Base-by-base conservation (phyloP, 1,284 basidiomycete genomes). In the Naganishia sp. region DNA sequence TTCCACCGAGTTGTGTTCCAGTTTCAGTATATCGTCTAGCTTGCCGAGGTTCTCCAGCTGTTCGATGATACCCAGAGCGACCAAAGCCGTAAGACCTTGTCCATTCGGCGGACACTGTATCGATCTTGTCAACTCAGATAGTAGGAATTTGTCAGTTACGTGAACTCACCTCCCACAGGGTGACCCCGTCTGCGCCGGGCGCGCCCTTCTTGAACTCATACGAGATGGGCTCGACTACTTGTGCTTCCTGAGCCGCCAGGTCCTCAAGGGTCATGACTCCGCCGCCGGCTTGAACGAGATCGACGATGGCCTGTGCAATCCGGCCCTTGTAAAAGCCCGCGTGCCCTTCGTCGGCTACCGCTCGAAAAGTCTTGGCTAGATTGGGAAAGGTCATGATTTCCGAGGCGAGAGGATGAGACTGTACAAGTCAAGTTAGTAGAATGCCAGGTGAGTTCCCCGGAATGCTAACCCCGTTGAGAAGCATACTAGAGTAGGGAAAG, bases 11-110 rank as follows among this genome's bases (percentile, higher is more conserved):
- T 95, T 96, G 79, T 95, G 92, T 67, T 91, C 87, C 80, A 94
- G 83, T 69, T 90, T 85, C 25, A 87, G 77, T 1, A 97, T 79
- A 21, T 90, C 84, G 65, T 84, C 84, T 35, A 88, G 84, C 65
- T 86, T 85, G 2, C 88, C 88, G 73, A 87, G 84, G 60, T 85
- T 85, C 78, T 95, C 88, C 25, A 95, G 84, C 35, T 85, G 86
- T 73, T 98, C 94, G 51, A 99, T 81, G 65, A 99, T 92, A 1
- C 94, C 95, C 9, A 98, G 83, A 5, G 94, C 92, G 53, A 98
- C 82, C 11, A 98, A 84, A 0, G 94, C 92, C 1, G 92, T 93
- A n/a, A 98, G 85, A 79, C 90, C 94, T 85, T 97, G 94, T 17
- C 94, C 93, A 75, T 95, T 96, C 0, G 93, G 93, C 6, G 93